Evolutionary conservation across 225 moss, liverwort and hornwort genomes (phyloP), one percentile per base, ranked within the genome.

Genomic region (Ulota crispa): DNA sequence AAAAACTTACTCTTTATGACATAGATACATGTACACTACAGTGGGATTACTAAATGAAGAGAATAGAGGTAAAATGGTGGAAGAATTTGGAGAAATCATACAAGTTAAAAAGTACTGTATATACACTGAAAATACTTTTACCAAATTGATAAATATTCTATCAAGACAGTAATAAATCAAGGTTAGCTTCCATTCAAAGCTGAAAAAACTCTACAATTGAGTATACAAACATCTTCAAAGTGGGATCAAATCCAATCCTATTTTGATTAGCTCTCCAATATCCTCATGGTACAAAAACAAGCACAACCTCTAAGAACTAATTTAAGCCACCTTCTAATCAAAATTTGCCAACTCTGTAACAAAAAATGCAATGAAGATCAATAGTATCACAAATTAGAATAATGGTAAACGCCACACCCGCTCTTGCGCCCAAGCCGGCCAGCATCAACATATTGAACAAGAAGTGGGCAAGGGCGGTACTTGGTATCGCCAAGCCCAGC

Each of bases 381-480:
- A 54, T 21, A 1, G 10, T 21, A 19, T 88, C 47, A 89, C 81
- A 86, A 55, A 43, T 39, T 78, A 43, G 86, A 61, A 69, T 99
- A 99, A 27, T 60, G 69, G 60, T 89, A 94, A 5, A 96, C 94
- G 36, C 98, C 98, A 4, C 91, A 90, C 15, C 94, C 90, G 8
- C 81, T 87, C 87, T 99, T 94, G 34, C 91, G 87, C 0, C 95
- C 95, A 1, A 94, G 81, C 98, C 98, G 94, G 9, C 94, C 95
- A 28, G 95, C 98, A 45, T 95, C 95, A 19, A 95, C 98, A 72
- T 87, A 95, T 36, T 90, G 91, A 15, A 95, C 83, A 23, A 98
- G 89, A 23, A 98, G 87, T 0, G 95, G 97, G 39, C 92, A 95
- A 0, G 98, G 94, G 2, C 91, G 81, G 28, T 95, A 95, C 59